These are phyloP conservation scores for Russula vinacea DNA, from an alignment of 768 basidiomycete genomes.

Conservation along the genomic window DNA sequence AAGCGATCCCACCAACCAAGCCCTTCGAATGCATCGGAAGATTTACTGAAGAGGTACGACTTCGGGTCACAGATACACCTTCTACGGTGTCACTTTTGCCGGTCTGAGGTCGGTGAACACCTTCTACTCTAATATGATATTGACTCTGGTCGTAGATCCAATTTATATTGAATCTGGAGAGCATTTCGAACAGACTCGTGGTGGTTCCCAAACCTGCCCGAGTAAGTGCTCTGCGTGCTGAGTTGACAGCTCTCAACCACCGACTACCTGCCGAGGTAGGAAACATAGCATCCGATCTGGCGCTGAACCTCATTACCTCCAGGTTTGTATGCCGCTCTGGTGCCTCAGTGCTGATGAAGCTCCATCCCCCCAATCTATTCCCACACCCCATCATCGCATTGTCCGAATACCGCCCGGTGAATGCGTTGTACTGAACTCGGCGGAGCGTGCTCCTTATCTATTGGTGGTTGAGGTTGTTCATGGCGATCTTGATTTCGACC, in stretches of 20 bases:
- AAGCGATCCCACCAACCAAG: conserved; percentile 47
- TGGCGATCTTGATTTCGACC: conserved; percentile 91
- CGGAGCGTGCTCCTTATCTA: conserved; percentile 91
- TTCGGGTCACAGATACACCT: conserved; percentile 63
- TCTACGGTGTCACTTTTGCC: conserved; percentile 81
- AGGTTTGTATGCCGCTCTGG: conserved; percentile 91
- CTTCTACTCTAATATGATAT: neutral
- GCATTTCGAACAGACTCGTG: conserved; percentile 86
- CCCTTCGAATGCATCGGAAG: conserved; percentile 47
- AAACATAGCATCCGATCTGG: conserved; percentile 7
- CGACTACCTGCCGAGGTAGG: conserved; percentile 91
- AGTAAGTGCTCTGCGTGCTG: conserved; percentile 93
- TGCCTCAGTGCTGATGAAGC: conserved; percentile 67
- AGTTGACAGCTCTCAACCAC: conserved; percentile 92
- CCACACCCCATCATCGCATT: conserved; percentile 84
- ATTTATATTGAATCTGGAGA: conserved; percentile 85
- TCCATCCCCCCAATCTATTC: conserved; percentile 39
- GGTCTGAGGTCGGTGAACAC: conserved; percentile 63
- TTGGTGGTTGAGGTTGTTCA: conserved; percentile 88
- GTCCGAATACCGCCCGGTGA: conserved; percentile 97
- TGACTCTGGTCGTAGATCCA: conserved; percentile 53
- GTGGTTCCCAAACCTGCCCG: conserved; percentile 92
- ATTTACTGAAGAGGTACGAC: conserved; percentile 67
- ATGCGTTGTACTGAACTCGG: conserved; percentile 96
- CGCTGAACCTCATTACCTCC: conserved; percentile 22